These are phyloP conservation scores for Cystobasidium tubakii DNA, from an alignment of 768 basidiomycete genomes.

Conservation along the genomic window DNA sequence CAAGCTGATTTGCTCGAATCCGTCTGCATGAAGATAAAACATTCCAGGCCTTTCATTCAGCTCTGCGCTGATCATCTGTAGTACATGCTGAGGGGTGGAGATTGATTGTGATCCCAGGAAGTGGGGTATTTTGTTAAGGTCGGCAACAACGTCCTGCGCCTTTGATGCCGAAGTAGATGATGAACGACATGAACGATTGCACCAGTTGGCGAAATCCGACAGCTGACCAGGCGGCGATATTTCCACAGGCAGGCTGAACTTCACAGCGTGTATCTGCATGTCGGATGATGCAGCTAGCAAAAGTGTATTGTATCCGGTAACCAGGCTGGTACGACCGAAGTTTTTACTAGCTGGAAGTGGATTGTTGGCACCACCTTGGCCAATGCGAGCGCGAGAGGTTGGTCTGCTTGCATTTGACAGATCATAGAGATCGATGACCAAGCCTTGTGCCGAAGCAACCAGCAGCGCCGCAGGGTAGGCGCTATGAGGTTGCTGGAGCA, in stretches of 20 bases:
- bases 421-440: not conserved
- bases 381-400: not conserved
- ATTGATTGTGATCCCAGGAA: not conserved
- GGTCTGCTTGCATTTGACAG: not conserved
- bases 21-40: conserved; percentile 26
- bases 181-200: no score
- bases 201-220: not conserved
- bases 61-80: not conserved
- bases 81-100: not conserved
- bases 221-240: not conserved
- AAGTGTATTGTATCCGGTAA: not conserved
- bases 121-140: not conserved
- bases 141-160: not conserved
- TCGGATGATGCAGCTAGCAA: not conserved
- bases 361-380: not conserved
- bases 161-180: not conserved
- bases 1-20: conserved; percentile 16
- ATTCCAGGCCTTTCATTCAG: not conserved
- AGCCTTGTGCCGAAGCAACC: not conserved
- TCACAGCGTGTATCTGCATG: not conserved
- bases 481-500: not conserved
- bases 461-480: not conserved
- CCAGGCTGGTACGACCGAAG: not conserved
- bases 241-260: not conserved
- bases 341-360: not conserved